These are phyloP conservation scores for Pyrenula aspistea DNA, from an alignment of 495 filamentous ascomycete genomes.

Conservation along the genomic window DNA sequence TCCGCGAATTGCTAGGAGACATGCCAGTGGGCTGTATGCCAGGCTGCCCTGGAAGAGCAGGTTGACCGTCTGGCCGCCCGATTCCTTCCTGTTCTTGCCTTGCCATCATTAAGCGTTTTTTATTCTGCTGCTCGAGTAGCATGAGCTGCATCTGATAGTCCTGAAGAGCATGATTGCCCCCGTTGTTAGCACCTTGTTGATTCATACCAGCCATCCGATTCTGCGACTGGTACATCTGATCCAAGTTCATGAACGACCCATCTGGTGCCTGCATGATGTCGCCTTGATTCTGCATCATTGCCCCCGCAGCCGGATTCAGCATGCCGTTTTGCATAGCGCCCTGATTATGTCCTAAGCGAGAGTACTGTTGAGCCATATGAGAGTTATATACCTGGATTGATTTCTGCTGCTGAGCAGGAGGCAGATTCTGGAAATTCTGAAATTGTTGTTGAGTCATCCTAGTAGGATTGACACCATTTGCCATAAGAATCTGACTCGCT, in stretches of 20 bases:
- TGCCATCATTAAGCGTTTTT: conserved; percentile 93
- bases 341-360: conserved; percentile 45
- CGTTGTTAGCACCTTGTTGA: conserved; percentile 33
- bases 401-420: conserved; percentile 57
- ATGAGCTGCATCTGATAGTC: conserved; percentile 99
- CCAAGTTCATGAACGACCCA: conserved; percentile 35
- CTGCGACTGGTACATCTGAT: conserved; percentile 31
- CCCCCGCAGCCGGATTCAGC: conserved; percentile 33
- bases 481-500: conserved; percentile 52
- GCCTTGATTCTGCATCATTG: conserved; percentile 51
- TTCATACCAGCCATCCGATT: conserved; percentile 34
- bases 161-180: conserved; percentile 87
- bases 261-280: conserved; percentile 75
- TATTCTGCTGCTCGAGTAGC: conserved; percentile 97
- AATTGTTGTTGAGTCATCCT: conserved; percentile 67
- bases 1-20: conserved; percentile 70
- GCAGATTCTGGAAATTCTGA: conserved; percentile 53
- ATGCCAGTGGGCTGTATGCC: conserved; percentile 47
- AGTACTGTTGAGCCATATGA: conserved; percentile 67
- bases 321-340: conserved; percentile 64
- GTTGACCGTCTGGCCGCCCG: conserved; percentile 45
- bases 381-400: conserved; percentile 77
- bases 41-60: conserved; percentile 43
- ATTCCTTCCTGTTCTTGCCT: conserved; percentile 87
- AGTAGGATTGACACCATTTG: conserved; percentile 64